Conservation (phyloP, 1,284 basidiomycete species). For the Sutorius eximius region DNA sequence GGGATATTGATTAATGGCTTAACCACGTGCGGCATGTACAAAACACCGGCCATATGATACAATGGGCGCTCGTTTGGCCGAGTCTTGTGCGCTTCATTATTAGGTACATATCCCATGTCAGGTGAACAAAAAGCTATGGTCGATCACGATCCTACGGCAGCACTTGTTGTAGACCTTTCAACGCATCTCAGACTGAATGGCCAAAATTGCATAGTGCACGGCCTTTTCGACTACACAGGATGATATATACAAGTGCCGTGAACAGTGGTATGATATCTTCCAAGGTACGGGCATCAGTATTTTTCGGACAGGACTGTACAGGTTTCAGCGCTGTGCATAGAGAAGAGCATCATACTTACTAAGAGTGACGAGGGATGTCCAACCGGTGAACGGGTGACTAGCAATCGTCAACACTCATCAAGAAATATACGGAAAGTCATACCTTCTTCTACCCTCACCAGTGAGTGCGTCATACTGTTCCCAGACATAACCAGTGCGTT, state of each 20-base stretch:
- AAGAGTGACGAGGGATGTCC: slow-evolving; percentile 82
- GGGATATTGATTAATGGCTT: too few relatives aligned
- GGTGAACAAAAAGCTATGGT: neutral
- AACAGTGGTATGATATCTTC: neutral
- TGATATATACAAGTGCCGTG: too few relatives aligned
- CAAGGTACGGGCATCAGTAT: slow-evolving; percentile 38
- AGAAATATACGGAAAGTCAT: slow-evolving; percentile 20
- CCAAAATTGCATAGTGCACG: neutral
- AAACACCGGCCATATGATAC: neutral
- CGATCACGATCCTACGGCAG: neutral
- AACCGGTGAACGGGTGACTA: slow-evolving; percentile 91
- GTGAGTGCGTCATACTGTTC: slow-evolving; percentile 89
- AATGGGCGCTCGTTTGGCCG: neutral
- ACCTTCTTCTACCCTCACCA: slow-evolving; percentile 85
- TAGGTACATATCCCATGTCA: too few relatives aligned
- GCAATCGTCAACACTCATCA: slow-evolving; percentile 8
- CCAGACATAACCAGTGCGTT: slow-evolving; percentile 92
- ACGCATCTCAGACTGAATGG: neutral
- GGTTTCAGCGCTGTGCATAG: slow-evolving; percentile 9
- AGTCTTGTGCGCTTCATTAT: neutral
- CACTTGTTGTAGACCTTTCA: neutral
- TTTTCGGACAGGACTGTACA: slow-evolving; percentile 57
- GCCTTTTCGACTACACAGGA: too few relatives aligned
- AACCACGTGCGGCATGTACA: neutral
- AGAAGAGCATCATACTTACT: slow-evolving; percentile 48